A percentile compares a stretch with the other conserved stretches of the same genome.
Evolutionary conservation across 2,329 filamentous ascomycete genomes (phyloP).

Genomic region (Penicillium sp.): DNA sequence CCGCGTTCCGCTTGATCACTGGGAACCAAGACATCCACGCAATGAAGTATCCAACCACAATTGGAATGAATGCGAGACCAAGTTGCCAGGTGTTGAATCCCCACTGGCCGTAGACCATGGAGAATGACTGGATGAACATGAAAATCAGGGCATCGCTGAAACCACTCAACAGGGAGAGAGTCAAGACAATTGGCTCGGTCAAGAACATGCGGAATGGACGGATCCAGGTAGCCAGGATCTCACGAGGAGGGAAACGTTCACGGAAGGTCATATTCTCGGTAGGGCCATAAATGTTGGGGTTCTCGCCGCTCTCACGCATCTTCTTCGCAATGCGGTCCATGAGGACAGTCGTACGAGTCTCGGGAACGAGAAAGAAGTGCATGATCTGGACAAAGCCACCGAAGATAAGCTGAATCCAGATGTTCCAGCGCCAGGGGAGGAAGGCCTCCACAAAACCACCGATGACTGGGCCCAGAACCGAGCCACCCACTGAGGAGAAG

Average conservation of each 20-base stretch:
- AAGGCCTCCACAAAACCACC: conserved; percentile 72
- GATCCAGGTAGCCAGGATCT: conserved; percentile 59
- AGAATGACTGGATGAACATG: conserved; percentile 65
- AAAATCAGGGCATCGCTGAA: conserved; percentile 68
- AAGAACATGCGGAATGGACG: conserved; percentile 66
- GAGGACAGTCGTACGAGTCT: conserved; percentile 74
- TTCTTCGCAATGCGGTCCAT: conserved; percentile 79
- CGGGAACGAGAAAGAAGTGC: conserved; percentile 71
- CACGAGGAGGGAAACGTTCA: conserved; percentile 59
- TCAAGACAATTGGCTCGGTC: conserved; percentile 65
- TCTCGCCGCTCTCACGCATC: conserved; percentile 61
- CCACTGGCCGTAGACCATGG: conserved; percentile 62
- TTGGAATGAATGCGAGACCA: conserved; percentile 57
- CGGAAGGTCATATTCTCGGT: conserved; percentile 66
- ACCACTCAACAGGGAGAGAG: conserved; percentile 61
- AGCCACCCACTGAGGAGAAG: conserved; percentile 77
- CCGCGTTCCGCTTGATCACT: conserved; percentile 52
- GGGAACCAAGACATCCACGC: conserved; percentile 60
- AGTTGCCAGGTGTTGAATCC: conserved; percentile 52
- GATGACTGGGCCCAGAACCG: conserved; percentile 74
- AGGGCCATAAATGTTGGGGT: conserved; percentile 67
- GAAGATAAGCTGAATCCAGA: conserved; percentile 84
- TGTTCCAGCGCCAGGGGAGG: conserved; percentile 71
- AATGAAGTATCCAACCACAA: conserved; percentile 61
- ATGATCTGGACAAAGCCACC: conserved; percentile 68